A percentile compares a stretch with the other conserved stretches of the same genome.
phyloP scores from a whole-genome alignment of 495 filamentous ascomycete genomes.

The Penicillium nucicola region DNA sequence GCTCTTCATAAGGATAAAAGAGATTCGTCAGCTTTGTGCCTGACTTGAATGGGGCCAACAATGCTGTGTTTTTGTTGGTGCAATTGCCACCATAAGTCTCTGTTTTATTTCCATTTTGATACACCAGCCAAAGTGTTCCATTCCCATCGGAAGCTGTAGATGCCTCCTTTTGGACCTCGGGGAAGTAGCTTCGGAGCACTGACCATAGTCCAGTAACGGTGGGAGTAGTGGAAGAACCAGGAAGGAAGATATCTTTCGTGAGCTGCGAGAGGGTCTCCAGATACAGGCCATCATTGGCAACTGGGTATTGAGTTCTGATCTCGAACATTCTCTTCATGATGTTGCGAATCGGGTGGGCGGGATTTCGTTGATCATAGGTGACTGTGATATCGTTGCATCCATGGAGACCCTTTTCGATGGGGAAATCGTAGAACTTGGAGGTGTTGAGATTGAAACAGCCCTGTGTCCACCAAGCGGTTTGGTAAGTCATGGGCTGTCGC shows the following conservation, averaged over 20 bases:
- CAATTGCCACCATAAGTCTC: constrained; percentile 42
- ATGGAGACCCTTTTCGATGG: constrained; percentile 35
- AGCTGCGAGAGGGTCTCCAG: constrained; percentile 41
- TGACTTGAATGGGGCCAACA: constrained; percentile 40
- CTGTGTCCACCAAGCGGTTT: constrained; percentile 49
- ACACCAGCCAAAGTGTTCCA: constrained; percentile 47
- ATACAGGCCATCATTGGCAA: constrained; percentile 46
- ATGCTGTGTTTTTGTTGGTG: constrained; percentile 26
- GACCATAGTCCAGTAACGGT: constrained; percentile 50
- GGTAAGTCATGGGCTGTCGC: constrained; percentile 46
- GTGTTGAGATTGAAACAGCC: constrained; percentile 50
- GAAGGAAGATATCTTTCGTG: constrained; percentile 41
- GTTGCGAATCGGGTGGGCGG: constrained; percentile 48
- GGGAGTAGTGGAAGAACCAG: constrained; percentile 38
- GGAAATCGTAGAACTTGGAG: constrained; percentile 42
- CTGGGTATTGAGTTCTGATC: constrained; percentile 43
- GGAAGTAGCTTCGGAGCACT: constrained; percentile 44
- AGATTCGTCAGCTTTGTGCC: constrained; percentile 46
- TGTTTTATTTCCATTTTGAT: constrained; percentile 45
- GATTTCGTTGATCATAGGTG: constrained; percentile 51
- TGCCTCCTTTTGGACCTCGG: constrained; percentile 29
- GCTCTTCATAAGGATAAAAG: constrained; percentile 51
- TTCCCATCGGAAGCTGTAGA: constrained; percentile 13
- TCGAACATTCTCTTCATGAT: constrained; percentile 48
- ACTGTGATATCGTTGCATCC: constrained; percentile 49